Percentiles rank a stretch among this genome's conserved stretches.
Evolutionary conservation across 2,329 filamentous ascomycete genomes (phyloP).

Genomic region (Epichloe sp.): DNA sequence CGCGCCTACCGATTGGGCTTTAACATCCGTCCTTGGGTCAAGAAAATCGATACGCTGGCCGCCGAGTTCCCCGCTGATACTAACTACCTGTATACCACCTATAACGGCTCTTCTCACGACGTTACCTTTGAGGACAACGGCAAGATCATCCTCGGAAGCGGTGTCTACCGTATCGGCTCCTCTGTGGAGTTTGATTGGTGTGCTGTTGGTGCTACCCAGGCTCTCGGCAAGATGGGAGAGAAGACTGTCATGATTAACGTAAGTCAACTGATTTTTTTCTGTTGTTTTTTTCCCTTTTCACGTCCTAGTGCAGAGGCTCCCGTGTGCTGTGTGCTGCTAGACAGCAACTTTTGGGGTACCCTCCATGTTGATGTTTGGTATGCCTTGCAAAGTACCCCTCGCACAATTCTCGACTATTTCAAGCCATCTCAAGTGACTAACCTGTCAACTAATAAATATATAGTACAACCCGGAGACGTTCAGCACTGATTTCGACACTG

Average conservation of each 20-base stretch:
- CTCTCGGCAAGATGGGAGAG: conserved; percentile 74
- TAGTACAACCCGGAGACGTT: conserved; percentile 69
- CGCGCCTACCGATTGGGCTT: conserved; percentile 74
- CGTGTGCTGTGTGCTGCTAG: neutral
- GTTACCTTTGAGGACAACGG: conserved; percentile 89
- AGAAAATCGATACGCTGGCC: conserved; percentile 95
- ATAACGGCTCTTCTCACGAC: conserved; percentile 90
- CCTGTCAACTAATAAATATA: conserved; percentile 3
- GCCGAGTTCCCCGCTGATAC: conserved; percentile 92
- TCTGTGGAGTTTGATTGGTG: conserved; percentile 99
- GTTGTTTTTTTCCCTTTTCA: neutral
- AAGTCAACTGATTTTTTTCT: conserved; percentile 18
- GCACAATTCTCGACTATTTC: too few species aligned
- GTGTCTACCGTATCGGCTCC: conserved; percentile 94
- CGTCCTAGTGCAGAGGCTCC: too few species aligned
- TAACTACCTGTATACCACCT: conserved; percentile 95
- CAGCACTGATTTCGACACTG: conserved; percentile 73
- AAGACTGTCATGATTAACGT: conserved; percentile 97
- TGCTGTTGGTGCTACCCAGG: conserved; percentile 77
- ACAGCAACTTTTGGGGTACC: too few species aligned
- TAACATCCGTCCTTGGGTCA: conserved; percentile 88
- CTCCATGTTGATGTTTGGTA: too few species aligned
- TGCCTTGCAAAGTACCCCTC: too few species aligned
- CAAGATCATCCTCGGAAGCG: conserved; percentile 77
- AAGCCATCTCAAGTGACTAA: neutral